Base-by-base conservation (phyloP, 2,329 filamentous ascomycete genomes). In the Alternaria alternata region DNA sequence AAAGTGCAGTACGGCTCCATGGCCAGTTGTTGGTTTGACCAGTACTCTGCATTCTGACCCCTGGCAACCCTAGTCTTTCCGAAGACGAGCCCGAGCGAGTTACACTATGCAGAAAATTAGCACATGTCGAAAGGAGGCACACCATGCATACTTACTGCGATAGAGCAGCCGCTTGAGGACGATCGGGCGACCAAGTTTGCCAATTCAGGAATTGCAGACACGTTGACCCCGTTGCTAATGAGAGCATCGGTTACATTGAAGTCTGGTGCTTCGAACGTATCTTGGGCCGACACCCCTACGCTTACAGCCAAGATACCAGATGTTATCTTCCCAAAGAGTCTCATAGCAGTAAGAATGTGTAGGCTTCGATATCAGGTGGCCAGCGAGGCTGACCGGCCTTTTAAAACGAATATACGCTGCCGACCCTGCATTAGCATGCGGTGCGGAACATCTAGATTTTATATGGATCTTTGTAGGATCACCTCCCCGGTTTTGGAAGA, bases 111-210 rank as follows among this genome's bases (percentile, higher is more conserved):
- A 2, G 32, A 2, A 36, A 16, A 36, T 16, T 16, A 36, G 32
- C 12, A 36, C 0, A 7, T 3, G 14, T 1, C 0, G 12, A 36
- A 7, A 0, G 3, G 14, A 36, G 12, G 6, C 14, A 6, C 14
- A 2, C 0, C 14, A 6, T 4, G 0, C 12, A 2, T 36, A 36
- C 32, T 36, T 14, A 36, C 14, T 36, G 32, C 32, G 32, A 36
- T 36, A 0, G 32, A 36, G 32, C 32, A 36, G 5, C 32, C 32
- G 14, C 32, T 16, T 16, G 0, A 6, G 6, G 32, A 16, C 6
- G 32, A 36, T 36, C 32, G 32, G 14, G 0, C 32, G 14, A 36
- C 5, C 32, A 36, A 36, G 32, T 1, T 2, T 36, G 32, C 32
- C 14, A 16, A 16, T 36, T 36, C 32, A 36, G 32, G 32, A 16